phyloP scores from a whole-genome alignment of 345 rosid genomes.

The Eucalyptus brandiana region DNA sequence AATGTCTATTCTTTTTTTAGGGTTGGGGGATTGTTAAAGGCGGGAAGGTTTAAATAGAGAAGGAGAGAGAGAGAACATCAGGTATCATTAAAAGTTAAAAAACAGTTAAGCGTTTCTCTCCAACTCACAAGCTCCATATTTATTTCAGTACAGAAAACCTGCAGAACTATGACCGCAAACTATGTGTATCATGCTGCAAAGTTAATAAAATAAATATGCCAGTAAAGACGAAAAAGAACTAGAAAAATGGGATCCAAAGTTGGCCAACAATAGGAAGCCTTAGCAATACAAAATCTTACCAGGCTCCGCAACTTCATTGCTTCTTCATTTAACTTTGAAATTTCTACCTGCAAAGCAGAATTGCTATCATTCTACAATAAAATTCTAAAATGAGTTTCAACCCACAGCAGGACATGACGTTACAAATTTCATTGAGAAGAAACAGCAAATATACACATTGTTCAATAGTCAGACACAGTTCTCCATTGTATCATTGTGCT shows the following conservation, averaged over 20 bases:
- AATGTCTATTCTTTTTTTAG: not conserved
- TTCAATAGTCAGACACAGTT: not conserved
- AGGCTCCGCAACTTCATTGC: conserved; percentile 8
- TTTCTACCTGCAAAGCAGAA: conserved; percentile 22
- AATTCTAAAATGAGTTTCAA: not conserved
- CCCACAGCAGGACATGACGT: not conserved
- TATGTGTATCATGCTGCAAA: not conserved
- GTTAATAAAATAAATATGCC: not conserved
- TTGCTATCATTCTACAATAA: not conserved
- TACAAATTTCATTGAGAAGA: not conserved
- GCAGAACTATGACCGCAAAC: not conserved
- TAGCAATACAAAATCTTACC: conserved; percentile 10
- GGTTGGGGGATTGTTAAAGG: not conserved
- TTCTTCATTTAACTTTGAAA: conserved; percentile 25
- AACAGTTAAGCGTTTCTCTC: not conserved
- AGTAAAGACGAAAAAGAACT: not conserved
- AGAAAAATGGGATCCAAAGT: not conserved
- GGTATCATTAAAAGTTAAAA: not conserved
- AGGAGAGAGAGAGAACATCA: not conserved
- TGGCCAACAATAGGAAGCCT: not conserved
- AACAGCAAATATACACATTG: not conserved
- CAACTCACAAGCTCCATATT: not conserved
- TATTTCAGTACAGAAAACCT: not conserved
- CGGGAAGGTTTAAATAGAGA: not conserved
- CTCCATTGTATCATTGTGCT: not conserved